Percentiles rank a stretch among this genome's conserved stretches.
These are phyloP conservation scores for Kodamaea kakaduensis DNA, from an alignment of 805 yeast species.

Conservation along the genomic window DNA sequence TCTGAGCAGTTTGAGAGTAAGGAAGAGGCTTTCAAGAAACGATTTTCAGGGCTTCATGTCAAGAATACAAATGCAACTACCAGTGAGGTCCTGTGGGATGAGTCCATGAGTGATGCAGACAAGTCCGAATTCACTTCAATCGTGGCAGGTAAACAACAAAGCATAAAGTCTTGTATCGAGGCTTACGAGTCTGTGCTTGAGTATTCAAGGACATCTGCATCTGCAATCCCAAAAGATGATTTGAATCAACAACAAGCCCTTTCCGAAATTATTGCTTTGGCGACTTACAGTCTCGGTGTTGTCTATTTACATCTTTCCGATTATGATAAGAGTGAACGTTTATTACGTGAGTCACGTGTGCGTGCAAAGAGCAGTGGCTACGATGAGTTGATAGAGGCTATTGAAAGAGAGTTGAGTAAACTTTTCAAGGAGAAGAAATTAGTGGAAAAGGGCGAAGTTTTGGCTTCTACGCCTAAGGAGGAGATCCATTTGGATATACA, in stretches of 20 bases:
- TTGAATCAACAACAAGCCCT: conserved; percentile 2
- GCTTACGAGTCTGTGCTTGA: conserved; percentile 35
- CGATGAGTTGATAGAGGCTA: conserved; percentile 55
- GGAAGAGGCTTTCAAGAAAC: conserved; percentile 27
- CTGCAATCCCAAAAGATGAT: conserved; percentile 1
- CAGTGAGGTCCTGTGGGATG: conserved; percentile 13
- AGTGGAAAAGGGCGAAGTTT: conserved; percentile 9
- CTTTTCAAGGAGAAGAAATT: conserved; percentile 35
- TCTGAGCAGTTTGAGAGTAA: conserved; percentile 59
- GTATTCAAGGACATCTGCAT: conserved; percentile 21
- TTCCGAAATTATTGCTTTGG: conserved; percentile 57
- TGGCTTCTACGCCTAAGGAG: conserved; percentile 7
- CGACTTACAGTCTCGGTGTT: conserved; percentile 85
- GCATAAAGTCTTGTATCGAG: conserved; percentile 28
- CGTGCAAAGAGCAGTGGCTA: conserved; percentile 67
- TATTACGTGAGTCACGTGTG: conserved; percentile 63
- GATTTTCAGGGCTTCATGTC: neutral
- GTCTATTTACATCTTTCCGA: conserved; percentile 59
- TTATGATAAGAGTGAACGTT: conserved; percentile 53
- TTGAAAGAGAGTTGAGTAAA: conserved; percentile 63
- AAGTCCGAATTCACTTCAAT: conserved; percentile 21
- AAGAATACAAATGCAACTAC: neutral
- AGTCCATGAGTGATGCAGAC: conserved; percentile 17
- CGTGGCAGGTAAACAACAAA: conserved; percentile 18
- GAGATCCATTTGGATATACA: conserved; percentile 27